Evolutionary conservation across 768 basidiomycete genomes (phyloP), one percentile per base, ranked within the genome.

Genomic region (Mycena galericulata): DNA sequence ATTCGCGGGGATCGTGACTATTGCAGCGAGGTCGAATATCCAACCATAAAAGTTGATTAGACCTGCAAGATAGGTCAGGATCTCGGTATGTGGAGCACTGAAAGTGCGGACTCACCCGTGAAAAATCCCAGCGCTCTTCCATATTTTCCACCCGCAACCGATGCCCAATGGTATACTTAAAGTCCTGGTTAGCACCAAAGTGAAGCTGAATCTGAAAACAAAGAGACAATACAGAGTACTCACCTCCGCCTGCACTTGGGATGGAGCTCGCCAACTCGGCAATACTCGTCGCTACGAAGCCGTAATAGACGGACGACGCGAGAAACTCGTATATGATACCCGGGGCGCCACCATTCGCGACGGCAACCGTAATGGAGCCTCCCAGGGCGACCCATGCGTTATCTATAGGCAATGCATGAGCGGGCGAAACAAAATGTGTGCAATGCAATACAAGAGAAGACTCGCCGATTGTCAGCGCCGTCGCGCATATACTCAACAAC

Each of bases 201-300:
- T n/a, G 14, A 36, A 36, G 6, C 34, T 24, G 55, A 57, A 41
- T 18, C 24, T 40, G 40, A 57, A 57, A 55, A 55, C 36, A 40
- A 9, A 32, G 6, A 34, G 51, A 57, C 41, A 57, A 30, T 30
- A 22, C 7, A 22, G 24, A 32, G 20, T 32, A 62, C 67, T 49
- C 47, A 60, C 68, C 68, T 64, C 68, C 68, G 30, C 68, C 62
- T 38, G 68, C 56, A 53, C 68, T 69, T 7, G 68, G 68, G 60
- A 69, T 69, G 24, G 68, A 69, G 30, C 68, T 70, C 51, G 68
- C 68, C 55, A 70, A 61, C 49, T 70, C 68, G 27, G 68, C 68
- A 55, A 70, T 65, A 51, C 68, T 70, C 34, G 63, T 61, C 24
- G 68, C 68, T 30, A 70, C 56, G 45, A 70, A 70, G 10, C 63